Evolutionary conservation across 257 asterid genomes (phyloP), one percentile per base, ranked within the genome.

Genomic region (Salvia miltiorrhiza): DNA sequence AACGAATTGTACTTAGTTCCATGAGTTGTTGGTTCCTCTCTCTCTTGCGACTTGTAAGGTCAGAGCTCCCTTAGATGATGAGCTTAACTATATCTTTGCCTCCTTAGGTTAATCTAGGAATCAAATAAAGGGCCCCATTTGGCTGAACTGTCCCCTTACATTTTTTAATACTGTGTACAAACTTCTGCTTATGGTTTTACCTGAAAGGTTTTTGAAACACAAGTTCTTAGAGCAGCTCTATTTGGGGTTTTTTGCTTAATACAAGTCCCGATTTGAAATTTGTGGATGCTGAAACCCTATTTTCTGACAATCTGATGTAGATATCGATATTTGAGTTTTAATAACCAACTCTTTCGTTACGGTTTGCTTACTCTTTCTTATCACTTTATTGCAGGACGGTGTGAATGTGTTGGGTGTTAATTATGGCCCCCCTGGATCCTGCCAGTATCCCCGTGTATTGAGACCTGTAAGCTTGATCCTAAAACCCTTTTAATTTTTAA

Each of bases 371-470:
- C 21, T 47, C 7, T 16, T 65, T 37, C 28, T 61, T 30, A 44
- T 68, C 37, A 14, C 26, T 41, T 43, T 41, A 48, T 78, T 70
- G 73, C 88, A 94, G 98, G 99, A 91, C 11, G 96, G 98, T 57
- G 95, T 85, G 39, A 89, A 89, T 82, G 80, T 91, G 47, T 72
- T 94, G 89, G 96, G 92, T 3, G 90, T 91, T 71, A 94, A 87
- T 75, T 91, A 94, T 79, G 97, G 98, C 24, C 83, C 98, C 72
- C 93, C 92, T 60, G 95, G 98, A 71, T 79, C 92, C 5, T 94
- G 98, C 75, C 96, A 79, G 47, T 85, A 83, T 79, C 98, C 97
- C 72, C 97, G 95, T 60, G 85, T 61, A 48, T 44, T 80, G 73
- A 94, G 86, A 78, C 70, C 80, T 78, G 99, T 94, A 81, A 85